Evolutionary conservation across 2,329 filamentous ascomycete genomes (phyloP).

Genomic region (Epichloe typhina): DNA sequence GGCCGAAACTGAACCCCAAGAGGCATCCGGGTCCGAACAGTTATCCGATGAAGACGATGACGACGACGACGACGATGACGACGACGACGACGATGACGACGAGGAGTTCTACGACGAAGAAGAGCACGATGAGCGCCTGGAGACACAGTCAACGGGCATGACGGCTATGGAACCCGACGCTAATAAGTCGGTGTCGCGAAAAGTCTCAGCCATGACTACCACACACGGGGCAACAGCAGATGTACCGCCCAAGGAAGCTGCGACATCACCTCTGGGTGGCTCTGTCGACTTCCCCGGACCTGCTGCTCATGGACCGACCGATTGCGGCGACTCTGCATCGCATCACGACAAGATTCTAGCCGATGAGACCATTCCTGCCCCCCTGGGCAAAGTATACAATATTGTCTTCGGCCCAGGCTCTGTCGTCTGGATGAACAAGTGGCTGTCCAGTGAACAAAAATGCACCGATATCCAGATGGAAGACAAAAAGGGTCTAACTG

Average conservation of each 20-base stretch:
- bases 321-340: slow-evolving; percentile 63
- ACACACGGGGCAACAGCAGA: slow-evolving; percentile 33
- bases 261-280: slow-evolving; percentile 24
- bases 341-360: slow-evolving; percentile 80
- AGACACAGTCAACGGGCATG: slow-evolving; percentile 31
- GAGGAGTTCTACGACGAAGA: slow-evolving; percentile 70
- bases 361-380: slow-evolving; percentile 76
- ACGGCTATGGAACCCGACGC: slow-evolving; percentile 32
- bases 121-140: slow-evolving; percentile 64
- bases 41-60: slow-evolving; percentile 53
- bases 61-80: slow-evolving; percentile 49
- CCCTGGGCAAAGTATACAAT: slow-evolving; percentile 81
- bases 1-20: slow-evolving; percentile 29
- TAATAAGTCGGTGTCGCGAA: slow-evolving; percentile 55
- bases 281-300: slow-evolving; percentile 69
- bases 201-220: slow-evolving; percentile 47
- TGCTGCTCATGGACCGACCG: slow-evolving; percentile 66
- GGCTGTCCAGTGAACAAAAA: slow-evolving; percentile 77
- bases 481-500: slow-evolving; percentile 64
- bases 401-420: slow-evolving; percentile 77
- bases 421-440: slow-evolving; percentile 70
- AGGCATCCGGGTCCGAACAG: slow-evolving; percentile 43
- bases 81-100: slow-evolving; percentile 48
- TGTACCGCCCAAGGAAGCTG: slow-evolving; percentile 28
- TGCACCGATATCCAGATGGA: slow-evolving; percentile 78